A percentile compares a stretch with the other conserved stretches of the same genome.
Conservation (phyloP, 768 basidiomycete species). For the Cystofilobasidium capitatum region DNA sequence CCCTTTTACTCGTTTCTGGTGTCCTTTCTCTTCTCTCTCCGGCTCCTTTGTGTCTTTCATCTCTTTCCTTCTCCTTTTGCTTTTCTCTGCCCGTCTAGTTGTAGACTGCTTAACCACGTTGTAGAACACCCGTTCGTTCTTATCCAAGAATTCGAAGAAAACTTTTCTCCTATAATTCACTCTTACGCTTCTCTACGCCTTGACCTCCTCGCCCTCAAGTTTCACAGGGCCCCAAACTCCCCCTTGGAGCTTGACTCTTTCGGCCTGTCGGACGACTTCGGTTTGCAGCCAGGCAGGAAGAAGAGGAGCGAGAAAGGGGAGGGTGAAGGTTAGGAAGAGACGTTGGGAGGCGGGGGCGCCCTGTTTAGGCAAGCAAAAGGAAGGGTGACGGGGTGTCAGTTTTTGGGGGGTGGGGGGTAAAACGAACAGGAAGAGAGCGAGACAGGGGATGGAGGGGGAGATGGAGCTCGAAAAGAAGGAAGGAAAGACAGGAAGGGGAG, state of each 20-base stretch:
- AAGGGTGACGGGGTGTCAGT: neutral
- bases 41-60: neutral
- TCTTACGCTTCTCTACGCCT: neutral
- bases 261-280: conserved; percentile 7
- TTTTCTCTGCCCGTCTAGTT: neutral
- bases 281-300: conserved; percentile 16
- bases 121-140: neutral
- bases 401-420: too few species aligned
- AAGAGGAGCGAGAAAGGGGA: neutral
- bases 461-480: neutral
- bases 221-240: conserved; percentile 20
- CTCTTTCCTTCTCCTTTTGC: neutral
- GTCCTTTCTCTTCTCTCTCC: neutral
- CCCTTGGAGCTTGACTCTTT: neutral
- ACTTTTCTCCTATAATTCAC: neutral
- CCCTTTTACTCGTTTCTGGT: too few species aligned
- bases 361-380: neutral
- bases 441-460: neutral
- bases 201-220: neutral
- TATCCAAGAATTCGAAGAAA: neutral
- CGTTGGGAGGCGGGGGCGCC: conserved; percentile 19
- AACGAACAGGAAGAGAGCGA: neutral
- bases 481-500: neutral
- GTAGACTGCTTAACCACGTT: neutral
- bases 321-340: conserved; percentile 8